Evolutionary conservation across 306 rosid genomes (phyloP).

Genomic region (Cucurbita pepo): DNA sequence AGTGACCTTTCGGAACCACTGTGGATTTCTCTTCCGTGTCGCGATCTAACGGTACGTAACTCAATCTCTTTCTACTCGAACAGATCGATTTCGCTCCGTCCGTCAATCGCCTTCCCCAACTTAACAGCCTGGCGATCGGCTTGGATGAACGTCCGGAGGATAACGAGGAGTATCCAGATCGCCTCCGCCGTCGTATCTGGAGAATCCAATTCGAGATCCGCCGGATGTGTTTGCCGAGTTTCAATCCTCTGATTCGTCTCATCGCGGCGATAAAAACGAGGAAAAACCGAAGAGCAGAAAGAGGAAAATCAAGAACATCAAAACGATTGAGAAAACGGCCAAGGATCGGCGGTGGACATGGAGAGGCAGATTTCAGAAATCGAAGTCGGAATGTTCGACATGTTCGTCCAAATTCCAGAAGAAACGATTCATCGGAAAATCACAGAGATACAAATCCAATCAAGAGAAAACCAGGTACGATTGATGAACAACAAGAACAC

Average conservation of each 20-base stretch:
- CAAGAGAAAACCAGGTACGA: not conserved
- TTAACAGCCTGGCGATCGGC: slow-evolving; percentile 26
- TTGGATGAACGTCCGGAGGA: not conserved
- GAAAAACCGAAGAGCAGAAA: not conserved
- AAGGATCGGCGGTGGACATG: slow-evolving; percentile 66
- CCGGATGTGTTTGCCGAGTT: slow-evolving; percentile 37
- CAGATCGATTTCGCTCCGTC: slow-evolving; percentile 38
- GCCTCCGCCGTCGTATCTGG: slow-evolving; percentile 9
- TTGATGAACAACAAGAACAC: not conserved
- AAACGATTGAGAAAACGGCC: slow-evolving; percentile 39
- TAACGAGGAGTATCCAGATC: slow-evolving; percentile 16
- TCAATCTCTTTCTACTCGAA: slow-evolving; percentile 12
- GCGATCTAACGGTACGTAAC: slow-evolving; percentile 26
- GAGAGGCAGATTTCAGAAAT: slow-evolving; percentile 49
- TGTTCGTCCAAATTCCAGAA: not conserved
- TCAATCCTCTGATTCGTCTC: slow-evolving; percentile 42
- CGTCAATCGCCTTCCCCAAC: slow-evolving; percentile 42
- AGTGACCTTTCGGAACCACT: slow-evolving; percentile 66
- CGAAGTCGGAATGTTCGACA: slow-evolving; percentile 47
- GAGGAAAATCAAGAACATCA: not conserved
- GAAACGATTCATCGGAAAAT: not conserved
- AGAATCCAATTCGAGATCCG: slow-evolving; percentile 34
- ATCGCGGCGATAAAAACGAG: slow-evolving; percentile 6
- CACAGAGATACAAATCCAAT: too few relatives aligned
- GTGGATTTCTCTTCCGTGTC: slow-evolving; percentile 8